phyloP scores from a whole-genome alignment of 2,329 filamentous ascomycete genomes.

The Sclerotinia nivalis region DNA sequence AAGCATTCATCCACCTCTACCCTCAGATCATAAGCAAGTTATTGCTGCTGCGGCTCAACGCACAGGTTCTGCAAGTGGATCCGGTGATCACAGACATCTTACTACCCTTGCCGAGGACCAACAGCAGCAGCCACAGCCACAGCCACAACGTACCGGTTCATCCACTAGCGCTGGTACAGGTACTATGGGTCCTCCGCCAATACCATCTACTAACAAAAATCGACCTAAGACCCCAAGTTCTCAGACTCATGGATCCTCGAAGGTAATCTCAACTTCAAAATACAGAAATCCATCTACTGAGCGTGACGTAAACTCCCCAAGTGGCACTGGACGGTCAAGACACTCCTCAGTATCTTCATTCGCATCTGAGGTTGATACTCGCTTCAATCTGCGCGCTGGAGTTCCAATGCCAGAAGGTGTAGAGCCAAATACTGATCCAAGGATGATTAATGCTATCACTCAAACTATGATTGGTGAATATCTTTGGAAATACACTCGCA shows the following conservation, averaged over 20 bases:
- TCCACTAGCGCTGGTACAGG: constrained; percentile 41
- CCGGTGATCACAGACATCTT: constrained; percentile 18
- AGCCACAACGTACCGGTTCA: constrained; percentile 60
- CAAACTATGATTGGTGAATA: constrained; percentile 99
- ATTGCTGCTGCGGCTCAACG: constrained; percentile 76
- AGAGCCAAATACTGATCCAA: constrained; percentile 77
- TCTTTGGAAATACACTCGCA: constrained; percentile 98
- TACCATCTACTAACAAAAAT: constrained; percentile 67
- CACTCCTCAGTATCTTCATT: constrained; percentile 94
- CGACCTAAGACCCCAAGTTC: constrained; percentile 64
- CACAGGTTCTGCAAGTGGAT: constrained; percentile 47
- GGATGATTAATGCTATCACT: constrained; percentile 98
- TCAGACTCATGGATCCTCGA: constrained; percentile 44
- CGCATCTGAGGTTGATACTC: constrained; percentile 85
- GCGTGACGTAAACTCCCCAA: constrained; percentile 52
- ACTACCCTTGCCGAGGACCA: constrained; percentile 58
- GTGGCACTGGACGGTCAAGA: constrained; percentile 50
- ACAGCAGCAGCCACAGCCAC: constrained; percentile 78
- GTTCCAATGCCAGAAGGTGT: constrained; percentile 59
- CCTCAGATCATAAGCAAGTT: constrained; percentile 76
- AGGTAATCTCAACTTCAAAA: constrained; percentile 50
- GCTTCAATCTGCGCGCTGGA: constrained; percentile 75
- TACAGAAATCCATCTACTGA: constrained; percentile 52
- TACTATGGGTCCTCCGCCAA: constrained; percentile 79
- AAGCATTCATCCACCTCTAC: constrained; percentile 68